Conservation (phyloP, 352 stramenopile genomes). For the Vaucheria bursata region DNA sequence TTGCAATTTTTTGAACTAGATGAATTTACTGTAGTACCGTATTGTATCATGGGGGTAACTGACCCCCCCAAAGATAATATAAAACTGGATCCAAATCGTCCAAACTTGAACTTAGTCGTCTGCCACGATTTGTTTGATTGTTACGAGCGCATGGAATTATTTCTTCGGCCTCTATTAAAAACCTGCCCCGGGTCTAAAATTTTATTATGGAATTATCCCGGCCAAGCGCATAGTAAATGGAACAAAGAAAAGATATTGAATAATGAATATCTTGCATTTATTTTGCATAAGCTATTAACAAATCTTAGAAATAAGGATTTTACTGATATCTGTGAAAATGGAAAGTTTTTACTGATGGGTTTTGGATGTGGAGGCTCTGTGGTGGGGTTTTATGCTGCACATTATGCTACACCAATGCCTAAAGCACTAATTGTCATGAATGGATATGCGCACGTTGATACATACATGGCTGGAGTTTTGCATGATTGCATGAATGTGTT, state of each 20-base stretch:
- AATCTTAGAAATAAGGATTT: slow-evolving; percentile 30
- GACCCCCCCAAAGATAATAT: too few relatives aligned
- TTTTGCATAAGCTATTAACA: slow-evolving; percentile 72
- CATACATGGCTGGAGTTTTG: slow-evolving; percentile 76
- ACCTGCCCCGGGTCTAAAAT: slow-evolving; percentile 72
- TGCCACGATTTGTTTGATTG: slow-evolving; percentile 90
- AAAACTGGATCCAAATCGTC: too few relatives aligned
- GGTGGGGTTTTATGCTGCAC: slow-evolving; percentile 62
- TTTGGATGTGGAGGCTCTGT: slow-evolving; percentile 82
- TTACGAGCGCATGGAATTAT: slow-evolving; percentile 82
- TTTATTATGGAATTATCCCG: slow-evolving; percentile 89
- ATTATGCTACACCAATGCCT: slow-evolving; percentile 56
- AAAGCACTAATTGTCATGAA: slow-evolving; percentile 76
- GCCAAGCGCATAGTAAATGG: slow-evolving; percentile 87
- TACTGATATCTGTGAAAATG: too few relatives aligned
- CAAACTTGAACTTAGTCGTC: slow-evolving; percentile 85
- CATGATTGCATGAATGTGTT: slow-evolving; percentile 90
- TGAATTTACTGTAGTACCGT: slow-evolving; percentile 79
- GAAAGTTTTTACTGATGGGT: slow-evolving; percentile 79
- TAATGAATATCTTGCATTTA: slow-evolving; percentile 77
- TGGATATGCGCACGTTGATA: slow-evolving; percentile 73
- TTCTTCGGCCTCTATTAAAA: slow-evolving; percentile 72
- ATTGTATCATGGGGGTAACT: slow-evolving; percentile 67
- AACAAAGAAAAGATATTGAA: slow-evolving; percentile 71
- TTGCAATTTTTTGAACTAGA: slow-evolving; percentile 76